phyloP scores from a whole-genome alignment of 495 filamentous ascomycete species.

The Neurospora sp. region DNA sequence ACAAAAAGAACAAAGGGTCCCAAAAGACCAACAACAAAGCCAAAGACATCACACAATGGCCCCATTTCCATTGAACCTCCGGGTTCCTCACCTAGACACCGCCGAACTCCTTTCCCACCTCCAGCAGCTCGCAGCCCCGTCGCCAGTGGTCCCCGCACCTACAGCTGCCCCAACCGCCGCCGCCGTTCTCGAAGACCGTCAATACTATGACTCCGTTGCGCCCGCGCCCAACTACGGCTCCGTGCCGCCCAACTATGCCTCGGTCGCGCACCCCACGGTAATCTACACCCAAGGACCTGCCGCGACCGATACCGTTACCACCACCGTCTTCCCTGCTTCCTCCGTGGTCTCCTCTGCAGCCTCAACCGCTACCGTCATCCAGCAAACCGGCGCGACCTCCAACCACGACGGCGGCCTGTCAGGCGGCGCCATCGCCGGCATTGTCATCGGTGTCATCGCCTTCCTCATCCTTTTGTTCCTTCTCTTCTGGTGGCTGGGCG shows the following conservation, averaged over 20 bases:
- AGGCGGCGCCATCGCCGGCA: background rate
- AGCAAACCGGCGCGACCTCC: background rate
- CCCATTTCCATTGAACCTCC: background rate
- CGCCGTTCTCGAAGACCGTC: background rate
- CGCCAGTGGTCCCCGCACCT: background rate
- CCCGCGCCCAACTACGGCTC: background rate
- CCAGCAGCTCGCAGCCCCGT: background rate
- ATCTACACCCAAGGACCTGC: background rate
- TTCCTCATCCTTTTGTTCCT: background rate
- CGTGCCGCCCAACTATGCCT: background rate
- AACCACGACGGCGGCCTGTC: background rate
- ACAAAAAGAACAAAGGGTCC: background rate
- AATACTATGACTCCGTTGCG: background rate
- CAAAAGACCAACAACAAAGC: background rate
- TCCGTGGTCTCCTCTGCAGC: background rate
- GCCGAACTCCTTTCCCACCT: background rate
- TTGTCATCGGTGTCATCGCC: background rate
- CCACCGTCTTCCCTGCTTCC: background rate
- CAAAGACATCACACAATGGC: background rate
- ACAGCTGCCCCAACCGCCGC: background rate
- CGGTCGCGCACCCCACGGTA: background rate
- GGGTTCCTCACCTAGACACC: background rate
- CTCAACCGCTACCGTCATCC: background rate
- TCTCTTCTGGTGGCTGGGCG: background rate
- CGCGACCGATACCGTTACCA: background rate